Evolutionary conservation across 257 asterid genomes (phyloP), one percentile per base, ranked within the genome.

Genomic region (Solanum tarapatanum): DNA sequence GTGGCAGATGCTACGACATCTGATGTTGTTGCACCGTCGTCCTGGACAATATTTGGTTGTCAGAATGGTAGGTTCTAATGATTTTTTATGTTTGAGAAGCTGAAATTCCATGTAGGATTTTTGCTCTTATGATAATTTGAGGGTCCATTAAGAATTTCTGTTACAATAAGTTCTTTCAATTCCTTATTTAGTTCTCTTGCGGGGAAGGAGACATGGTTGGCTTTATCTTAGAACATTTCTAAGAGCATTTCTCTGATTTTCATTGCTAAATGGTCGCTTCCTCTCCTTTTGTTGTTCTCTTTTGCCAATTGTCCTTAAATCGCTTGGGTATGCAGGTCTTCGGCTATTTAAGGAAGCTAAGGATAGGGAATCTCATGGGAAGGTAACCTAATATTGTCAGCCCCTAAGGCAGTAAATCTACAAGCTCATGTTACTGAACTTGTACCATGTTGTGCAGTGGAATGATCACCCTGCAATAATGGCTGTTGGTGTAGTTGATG

Each of bases 31-130:
- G 99, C 99, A 32, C 98, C 98, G 41, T 95, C 99, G 24, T 95
- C 99, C 70, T 97, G 99, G 99, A 97, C 92, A 89, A 94, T 96
- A 28, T 97, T 97, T 92, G 99, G 99, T 88, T 95, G 99, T 89
- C 95, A 92, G 87, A 96, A 97, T 87, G 99, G 99, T 97, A 94
- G 72, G 92, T 79, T n/a, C 89, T 87, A 74, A 85, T 82, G 79
- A 88, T 85, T 37, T 37, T 84, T 70, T 84, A 88, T 73, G 89
- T 85, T 85, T 70, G 73, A 87, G 62, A 76, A 91, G 82, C 88
- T 85, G 58, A 51, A 48, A 48, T 48, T 82, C 19, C 85, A 28
- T 48, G 69, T 48, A 48, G 36, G 69, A 80, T 26, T 45, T 80
- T 80, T 28, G 8, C 85, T 45, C 84, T 79, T 26, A 14, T 14